A percentile compares a stretch with the other conserved stretches of the same genome.
These are phyloP conservation scores for Cudoniella acicularis DNA, from an alignment of 495 filamentous ascomycete species.

Conservation along the genomic window DNA sequence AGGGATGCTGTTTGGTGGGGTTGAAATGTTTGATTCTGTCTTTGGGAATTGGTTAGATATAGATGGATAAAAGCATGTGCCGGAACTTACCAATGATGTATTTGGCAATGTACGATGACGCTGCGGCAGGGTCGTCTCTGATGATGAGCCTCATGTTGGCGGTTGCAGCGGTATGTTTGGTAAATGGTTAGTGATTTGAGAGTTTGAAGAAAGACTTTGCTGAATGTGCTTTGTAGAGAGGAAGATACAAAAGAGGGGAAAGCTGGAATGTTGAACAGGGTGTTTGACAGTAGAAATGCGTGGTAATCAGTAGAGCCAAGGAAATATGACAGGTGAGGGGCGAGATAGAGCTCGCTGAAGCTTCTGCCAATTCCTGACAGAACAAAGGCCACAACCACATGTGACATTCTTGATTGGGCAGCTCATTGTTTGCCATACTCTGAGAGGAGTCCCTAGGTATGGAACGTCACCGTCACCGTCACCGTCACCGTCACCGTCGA, in stretches of 20 bases:
- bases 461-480: too few species aligned
- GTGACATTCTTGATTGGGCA: constrained; percentile 18
- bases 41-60: constrained; percentile 16
- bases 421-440: constrained; percentile 2
- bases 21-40: constrained; percentile 70
- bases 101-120: constrained; percentile 72
- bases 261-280: too few species aligned
- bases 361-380: background rate
- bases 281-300: background rate
- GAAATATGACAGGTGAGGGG: background rate
- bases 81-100: constrained; percentile 68
- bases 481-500: too few species aligned
- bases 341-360: background rate
- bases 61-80: background rate
- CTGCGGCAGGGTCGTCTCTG: constrained; percentile 59
- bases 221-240: too few species aligned
- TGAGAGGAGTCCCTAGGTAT: background rate
- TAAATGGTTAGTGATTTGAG: too few species aligned
- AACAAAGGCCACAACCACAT: constrained; percentile 3
- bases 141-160: constrained; percentile 77
- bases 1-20: constrained; percentile 65
- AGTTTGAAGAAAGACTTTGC: too few species aligned
- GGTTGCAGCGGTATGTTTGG: background rate
- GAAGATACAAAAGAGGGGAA: too few species aligned
- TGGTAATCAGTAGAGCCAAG: background rate